Percentiles rank a stretch among this genome's conserved stretches.
Evolutionary conservation across 805 yeast species (phyloP).

Genomic region (Yarrowia bubula): DNA sequence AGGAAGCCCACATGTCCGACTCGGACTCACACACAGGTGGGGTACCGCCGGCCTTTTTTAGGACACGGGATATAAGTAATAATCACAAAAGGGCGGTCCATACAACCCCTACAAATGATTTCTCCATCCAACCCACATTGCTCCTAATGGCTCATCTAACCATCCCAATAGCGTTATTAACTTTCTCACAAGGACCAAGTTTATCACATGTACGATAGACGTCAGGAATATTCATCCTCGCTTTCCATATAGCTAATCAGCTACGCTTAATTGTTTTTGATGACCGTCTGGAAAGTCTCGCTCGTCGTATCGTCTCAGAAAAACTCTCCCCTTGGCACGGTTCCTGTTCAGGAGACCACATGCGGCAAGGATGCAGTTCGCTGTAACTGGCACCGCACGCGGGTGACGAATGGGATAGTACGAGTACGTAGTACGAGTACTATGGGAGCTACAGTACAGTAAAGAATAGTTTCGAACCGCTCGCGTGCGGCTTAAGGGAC

Average conservation of each 20-base stretch:
- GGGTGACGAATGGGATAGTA: no score
- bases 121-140: no score
- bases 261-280: no score
- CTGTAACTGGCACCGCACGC: constrained; percentile 12
- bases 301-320: neutral
- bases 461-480: no score
- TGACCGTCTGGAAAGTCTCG: no score
- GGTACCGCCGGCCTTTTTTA: neutral
- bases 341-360: neutral
- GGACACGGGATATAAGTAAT: constrained; percentile 3
- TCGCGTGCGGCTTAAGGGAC: constrained; percentile 7
- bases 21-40: constrained; percentile 2
- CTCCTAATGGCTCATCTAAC: neutral
- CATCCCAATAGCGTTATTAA: neutral
- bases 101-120: no score
- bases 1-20: constrained; percentile 13
- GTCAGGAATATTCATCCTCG: neutral
- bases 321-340: constrained; percentile 4
- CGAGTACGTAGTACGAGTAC: no score
- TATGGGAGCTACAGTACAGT: no score
- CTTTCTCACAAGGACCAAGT: neutral
- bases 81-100: neutral
- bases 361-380: neutral
- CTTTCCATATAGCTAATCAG: no score
- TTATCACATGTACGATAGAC: neutral